Conservation (phyloP, 805 yeast genomes). For the Nakazawaea anatomiae region DNA sequence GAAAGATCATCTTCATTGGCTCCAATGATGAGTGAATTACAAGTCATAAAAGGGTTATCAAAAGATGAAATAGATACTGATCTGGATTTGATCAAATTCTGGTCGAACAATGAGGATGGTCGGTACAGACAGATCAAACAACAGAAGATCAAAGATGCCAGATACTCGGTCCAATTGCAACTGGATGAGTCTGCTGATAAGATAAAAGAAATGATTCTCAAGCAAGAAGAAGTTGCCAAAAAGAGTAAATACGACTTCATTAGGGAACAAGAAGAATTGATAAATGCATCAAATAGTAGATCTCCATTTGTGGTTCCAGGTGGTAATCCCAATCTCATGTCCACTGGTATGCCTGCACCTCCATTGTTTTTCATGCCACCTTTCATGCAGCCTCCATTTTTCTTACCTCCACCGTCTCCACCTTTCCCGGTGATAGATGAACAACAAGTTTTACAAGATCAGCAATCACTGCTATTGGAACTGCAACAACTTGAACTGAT, state of each 20-base stretch:
- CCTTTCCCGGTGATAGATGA: not conserved
- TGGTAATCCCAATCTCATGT: not conserved
- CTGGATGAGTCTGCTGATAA: not conserved
- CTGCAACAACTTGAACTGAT: too few species aligned
- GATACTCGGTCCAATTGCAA: not conserved
- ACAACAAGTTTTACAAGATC: not conserved
- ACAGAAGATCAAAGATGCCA: not conserved
- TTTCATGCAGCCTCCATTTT: not conserved
- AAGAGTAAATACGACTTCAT: constrained; percentile 20
- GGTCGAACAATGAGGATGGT: constrained; percentile 6
- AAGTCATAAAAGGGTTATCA: not conserved
- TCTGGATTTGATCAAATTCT: constrained; percentile 3
- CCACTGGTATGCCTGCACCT: not conserved
- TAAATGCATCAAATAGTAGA: not conserved
- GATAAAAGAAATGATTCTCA: not conserved
- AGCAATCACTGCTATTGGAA: not conserved
- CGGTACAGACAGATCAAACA: not conserved
- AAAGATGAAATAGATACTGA: constrained; percentile 4
- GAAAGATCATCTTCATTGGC: not conserved
- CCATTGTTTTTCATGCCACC: not conserved
- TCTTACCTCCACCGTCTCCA: not conserved
- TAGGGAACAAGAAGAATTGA: constrained; percentile 9
- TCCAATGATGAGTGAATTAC: too few species aligned
- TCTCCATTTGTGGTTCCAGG: constrained; percentile 4
- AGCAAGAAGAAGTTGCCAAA: constrained; percentile 22